Base-by-base conservation (phyloP, 352 stramenopile genomes). In the Phytophthora sp. region DNA sequence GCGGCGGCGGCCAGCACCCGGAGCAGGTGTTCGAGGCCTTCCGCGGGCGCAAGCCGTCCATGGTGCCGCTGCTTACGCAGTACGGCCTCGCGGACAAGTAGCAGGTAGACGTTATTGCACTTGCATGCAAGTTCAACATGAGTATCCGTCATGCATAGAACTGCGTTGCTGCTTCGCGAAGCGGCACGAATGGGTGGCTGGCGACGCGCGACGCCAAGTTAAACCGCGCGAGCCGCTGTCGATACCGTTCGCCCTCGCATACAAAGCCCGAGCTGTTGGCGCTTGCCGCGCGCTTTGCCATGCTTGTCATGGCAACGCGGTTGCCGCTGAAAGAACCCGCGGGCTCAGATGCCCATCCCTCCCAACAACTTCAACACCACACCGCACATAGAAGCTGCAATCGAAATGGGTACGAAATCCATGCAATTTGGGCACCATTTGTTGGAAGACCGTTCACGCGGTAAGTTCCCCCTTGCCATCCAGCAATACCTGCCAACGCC, bases 1-100 rank as follows among this genome's bases (percentile, higher is more conserved):
- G 88, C 13, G 92, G 94, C 38, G 92, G 94, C 50, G 89, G 87
- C 2, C 79, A 94, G 57, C 88, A 97, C 71, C 92, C 92, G 21
- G 76, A 89, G 37, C 74, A 98, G 57, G 97, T 99, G 13, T 99
- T 99, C 68, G 85, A 97, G 56, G 77, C 70, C 42, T 99, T 99
- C 79, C 91, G 97, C 50, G 97, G 97, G 5, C 89, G 97, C 41
- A 92, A 98, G 54, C 95, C 97, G 17, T 97, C 79, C 20, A 90
- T 97, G 21, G 89, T 97, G 50, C 95, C 97, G 21, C 71, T 99
- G 26, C 79, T 99, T 30, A 84, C 91, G 23, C 97, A 99, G 71
- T 98, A 97, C 58, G 97, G 97, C 2, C 79, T 99, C 9, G 59
- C 54, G 7, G 20, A 60, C 34, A 70, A 73, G 39, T 71, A 69